phyloP scores from a whole-genome alignment of 2,329 filamentous ascomycete species.

The Ceratocystis alfenasii region DNA sequence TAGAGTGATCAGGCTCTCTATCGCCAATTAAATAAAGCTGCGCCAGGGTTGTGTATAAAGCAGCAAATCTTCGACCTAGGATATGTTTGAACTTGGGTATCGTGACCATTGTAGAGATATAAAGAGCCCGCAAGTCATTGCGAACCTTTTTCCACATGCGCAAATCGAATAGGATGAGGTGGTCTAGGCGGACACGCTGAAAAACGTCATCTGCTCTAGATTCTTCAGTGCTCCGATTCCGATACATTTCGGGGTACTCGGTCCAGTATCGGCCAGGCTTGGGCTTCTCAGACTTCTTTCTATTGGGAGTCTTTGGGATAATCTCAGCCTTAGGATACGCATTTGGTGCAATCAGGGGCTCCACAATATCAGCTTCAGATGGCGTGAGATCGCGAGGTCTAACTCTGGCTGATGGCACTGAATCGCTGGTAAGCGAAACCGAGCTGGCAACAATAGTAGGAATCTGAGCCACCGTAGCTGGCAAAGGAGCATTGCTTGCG shows the following conservation, averaged over 20 bases:
- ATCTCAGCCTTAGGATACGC: slow-evolving; percentile 58
- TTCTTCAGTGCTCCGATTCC: slow-evolving; percentile 47
- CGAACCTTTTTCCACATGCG: slow-evolving; percentile 94
- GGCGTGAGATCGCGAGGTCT: slow-evolving; percentile 53
- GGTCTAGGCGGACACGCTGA: slow-evolving; percentile 80
- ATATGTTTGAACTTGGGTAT: slow-evolving; percentile 95
- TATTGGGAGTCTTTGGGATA: slow-evolving; percentile 61
- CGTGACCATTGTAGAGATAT: slow-evolving; percentile 90
- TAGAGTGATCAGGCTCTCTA: slow-evolving; percentile 91
- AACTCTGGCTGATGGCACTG: slow-evolving; percentile 31
- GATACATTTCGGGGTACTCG: slow-evolving; percentile 61
- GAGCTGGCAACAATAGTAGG: slow-evolving; percentile 46
- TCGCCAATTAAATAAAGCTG: slow-evolving; percentile 94
- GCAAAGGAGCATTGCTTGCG: background rate
- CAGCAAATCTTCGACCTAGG: slow-evolving; percentile 83
- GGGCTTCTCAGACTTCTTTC: slow-evolving; percentile 32
- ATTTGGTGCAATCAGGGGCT: slow-evolving; percentile 52
- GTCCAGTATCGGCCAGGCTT: slow-evolving; percentile 74
- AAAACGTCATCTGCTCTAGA: slow-evolving; percentile 76
- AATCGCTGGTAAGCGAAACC: slow-evolving; percentile 26
- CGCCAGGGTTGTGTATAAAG: slow-evolving; percentile 82
- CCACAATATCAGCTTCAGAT: slow-evolving; percentile 61
- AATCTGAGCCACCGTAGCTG: slow-evolving; percentile 46
- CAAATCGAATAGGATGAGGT: slow-evolving; percentile 87
- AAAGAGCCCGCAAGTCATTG: slow-evolving; percentile 80